phyloP scores from a whole-genome alignment of 2,329 filamentous ascomycete species.

The Aspergillus sp. region DNA sequence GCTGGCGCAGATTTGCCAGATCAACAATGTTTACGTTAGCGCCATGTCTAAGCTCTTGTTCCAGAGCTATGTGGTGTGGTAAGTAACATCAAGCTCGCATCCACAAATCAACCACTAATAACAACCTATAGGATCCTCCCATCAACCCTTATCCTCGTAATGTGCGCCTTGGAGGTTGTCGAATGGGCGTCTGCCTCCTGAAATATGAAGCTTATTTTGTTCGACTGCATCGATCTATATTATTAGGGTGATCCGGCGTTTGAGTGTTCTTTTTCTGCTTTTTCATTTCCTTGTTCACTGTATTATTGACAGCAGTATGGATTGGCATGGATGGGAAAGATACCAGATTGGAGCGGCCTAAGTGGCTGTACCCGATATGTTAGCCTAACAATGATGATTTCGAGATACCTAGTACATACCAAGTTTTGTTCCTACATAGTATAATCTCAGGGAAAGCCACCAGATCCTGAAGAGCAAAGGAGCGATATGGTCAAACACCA shows the following conservation, averaged over 20 bases:
- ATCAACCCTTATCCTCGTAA: slow-evolving; percentile 85
- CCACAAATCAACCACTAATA: slow-evolving; percentile 12
- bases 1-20: slow-evolving; percentile 95
- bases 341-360: slow-evolving; percentile 2
- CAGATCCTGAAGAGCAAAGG: too few relatives aligned
- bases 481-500: too few relatives aligned
- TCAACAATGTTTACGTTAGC: slow-evolving; percentile 93
- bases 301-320: neutral
- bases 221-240: neutral
- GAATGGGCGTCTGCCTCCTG: slow-evolving; percentile 68
- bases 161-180: slow-evolving; percentile 88
- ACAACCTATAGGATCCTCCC: slow-evolving; percentile 73
- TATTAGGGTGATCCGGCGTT: neutral
- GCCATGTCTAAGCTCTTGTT: slow-evolving; percentile 93
- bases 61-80: slow-evolving; percentile 96
- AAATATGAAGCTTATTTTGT: neutral
- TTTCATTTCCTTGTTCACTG: neutral
- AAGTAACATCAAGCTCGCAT: slow-evolving; percentile 36
- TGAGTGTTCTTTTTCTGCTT: neutral
- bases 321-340: neutral
- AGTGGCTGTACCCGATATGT: neutral
- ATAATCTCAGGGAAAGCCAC: neutral
- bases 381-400: neutral
- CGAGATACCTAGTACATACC: neutral
- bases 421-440: neutral